phyloP scores from a whole-genome alignment of 1,284 basidiomycete genomes.

The Microbotryum violaceum region DNA sequence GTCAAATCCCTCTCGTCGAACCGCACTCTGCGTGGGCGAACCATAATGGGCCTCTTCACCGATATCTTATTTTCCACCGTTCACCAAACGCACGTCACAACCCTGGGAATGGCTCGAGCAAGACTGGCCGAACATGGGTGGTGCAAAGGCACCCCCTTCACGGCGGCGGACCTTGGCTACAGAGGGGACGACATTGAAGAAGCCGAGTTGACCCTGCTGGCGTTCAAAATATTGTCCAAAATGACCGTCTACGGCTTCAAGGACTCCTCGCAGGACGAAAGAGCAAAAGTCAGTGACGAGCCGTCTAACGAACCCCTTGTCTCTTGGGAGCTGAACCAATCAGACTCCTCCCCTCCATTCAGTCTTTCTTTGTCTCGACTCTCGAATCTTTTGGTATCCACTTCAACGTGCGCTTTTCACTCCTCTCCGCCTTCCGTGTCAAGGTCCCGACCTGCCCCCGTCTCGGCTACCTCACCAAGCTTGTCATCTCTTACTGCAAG shows the following conservation, averaged over 20 bases:
- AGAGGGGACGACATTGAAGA: constrained; percentile 3
- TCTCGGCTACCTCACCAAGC: constrained; percentile 28
- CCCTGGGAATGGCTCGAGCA: too few species aligned
- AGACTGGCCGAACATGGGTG: too few species aligned
- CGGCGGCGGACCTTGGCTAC: too few species aligned
- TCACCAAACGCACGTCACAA: neutral
- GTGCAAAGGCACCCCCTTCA: too few species aligned
- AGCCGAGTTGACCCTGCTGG: constrained; percentile 23
- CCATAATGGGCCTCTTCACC: constrained; percentile 21
- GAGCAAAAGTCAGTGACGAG: constrained; percentile 6
- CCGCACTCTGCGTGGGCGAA: constrained; percentile 28
- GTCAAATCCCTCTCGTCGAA: constrained; percentile 34
- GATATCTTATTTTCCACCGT: constrained; percentile 21
- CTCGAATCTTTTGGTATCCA: constrained; percentile 18
- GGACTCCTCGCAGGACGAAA: constrained; percentile 10
- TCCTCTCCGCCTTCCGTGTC: constrained; percentile 10
- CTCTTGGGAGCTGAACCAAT: neutral
- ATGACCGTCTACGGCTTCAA: constrained; percentile 31
- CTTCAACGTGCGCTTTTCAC: constrained; percentile 14
- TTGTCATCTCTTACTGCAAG: constrained; percentile 25
- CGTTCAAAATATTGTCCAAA: constrained; percentile 28
- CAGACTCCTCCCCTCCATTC: neutral
- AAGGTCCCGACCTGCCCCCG: neutral
- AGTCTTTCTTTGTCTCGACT: constrained; percentile 25
- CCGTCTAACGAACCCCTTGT: neutral